A percentile compares a stretch with the other conserved stretches of the same genome.
Evolutionary conservation across 345 rosid species (phyloP).

Genomic region (Gossypium rotundifolium): DNA sequence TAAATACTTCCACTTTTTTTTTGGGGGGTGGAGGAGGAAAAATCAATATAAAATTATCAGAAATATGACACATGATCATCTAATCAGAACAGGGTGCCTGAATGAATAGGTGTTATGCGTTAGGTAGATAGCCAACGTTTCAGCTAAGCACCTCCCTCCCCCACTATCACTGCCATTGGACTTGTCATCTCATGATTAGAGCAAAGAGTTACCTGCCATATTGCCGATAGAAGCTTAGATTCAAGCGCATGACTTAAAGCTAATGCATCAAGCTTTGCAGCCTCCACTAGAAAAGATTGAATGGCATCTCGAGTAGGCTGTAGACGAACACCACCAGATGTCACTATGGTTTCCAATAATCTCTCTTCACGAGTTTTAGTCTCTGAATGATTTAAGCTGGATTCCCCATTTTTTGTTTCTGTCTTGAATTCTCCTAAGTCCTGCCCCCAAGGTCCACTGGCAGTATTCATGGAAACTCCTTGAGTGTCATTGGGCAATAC

Average conservation of each 20-base stretch:
- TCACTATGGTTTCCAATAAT: slow-evolving; percentile 85
- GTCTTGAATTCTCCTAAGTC: slow-evolving; percentile 34
- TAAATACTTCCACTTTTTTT: neutral
- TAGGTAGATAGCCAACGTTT: neutral
- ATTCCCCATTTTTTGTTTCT: slow-evolving; percentile 34
- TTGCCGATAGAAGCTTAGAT: slow-evolving; percentile 72
- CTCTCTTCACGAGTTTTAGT: slow-evolving; percentile 77
- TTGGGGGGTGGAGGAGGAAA: neutral
- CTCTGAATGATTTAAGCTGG: slow-evolving; percentile 43
- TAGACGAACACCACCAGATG: slow-evolving; percentile 90
- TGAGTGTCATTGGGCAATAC: slow-evolving; percentile 41
- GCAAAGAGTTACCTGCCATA: slow-evolving; percentile 73
- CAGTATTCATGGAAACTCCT: slow-evolving; percentile 35
- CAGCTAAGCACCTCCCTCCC: neutral
- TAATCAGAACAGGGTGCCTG: neutral
- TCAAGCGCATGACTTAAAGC: slow-evolving; percentile 76
- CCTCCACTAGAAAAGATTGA: slow-evolving; percentile 76
- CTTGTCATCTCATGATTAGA: slow-evolving; percentile 10
- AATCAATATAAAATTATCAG: neutral
- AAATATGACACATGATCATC: neutral
- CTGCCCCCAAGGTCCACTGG: slow-evolving; percentile 63
- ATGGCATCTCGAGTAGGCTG: slow-evolving; percentile 96
- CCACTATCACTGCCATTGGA: neutral
- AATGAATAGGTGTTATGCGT: neutral
- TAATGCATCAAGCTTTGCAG: slow-evolving; percentile 73